Conservation (phyloP, 257 asterid genomes). For the Nicotiana tabacum region DNA sequence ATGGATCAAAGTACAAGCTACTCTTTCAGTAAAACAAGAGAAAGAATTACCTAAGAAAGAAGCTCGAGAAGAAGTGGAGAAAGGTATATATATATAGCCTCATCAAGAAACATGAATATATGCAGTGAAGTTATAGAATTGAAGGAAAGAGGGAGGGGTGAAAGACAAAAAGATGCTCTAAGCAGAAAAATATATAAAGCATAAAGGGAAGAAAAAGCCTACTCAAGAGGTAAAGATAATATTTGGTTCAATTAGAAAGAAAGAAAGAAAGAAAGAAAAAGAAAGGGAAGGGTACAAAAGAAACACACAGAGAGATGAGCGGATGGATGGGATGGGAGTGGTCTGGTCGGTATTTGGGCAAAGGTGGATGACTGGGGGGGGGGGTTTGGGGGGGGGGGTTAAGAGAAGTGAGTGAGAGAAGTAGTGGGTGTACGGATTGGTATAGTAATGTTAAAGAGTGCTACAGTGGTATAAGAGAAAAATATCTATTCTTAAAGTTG, state of each 20-base stretch:
- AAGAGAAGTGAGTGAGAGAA: neutral
- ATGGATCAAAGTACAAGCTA: neutral
- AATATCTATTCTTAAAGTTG: no score
- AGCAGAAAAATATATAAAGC: constrained; percentile 3
- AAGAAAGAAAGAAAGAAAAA: neutral
- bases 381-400: neutral
- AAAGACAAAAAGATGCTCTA: neutral
- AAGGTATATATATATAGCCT: neutral
- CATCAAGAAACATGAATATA: neutral
- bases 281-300: no score
- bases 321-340: neutral
- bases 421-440: neutral
- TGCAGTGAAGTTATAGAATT: neutral
- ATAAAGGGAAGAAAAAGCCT: constrained; percentile 16
- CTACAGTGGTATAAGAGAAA: neutral
- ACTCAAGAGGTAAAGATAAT: neutral
- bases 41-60: neutral
- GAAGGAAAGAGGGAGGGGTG: neutral
- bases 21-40: neutral
- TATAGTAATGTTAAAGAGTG: neutral
- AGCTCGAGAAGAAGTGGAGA: neutral
- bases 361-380: neutral
- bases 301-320: constrained; percentile 5
- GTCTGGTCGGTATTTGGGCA: neutral
- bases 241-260: constrained; percentile 7